A percentile compares a stretch with the other conserved stretches of the same genome.
These are phyloP conservation scores for Umbelopsis vinacea DNA, from an alignment of 192 early-diverging fungal genomes.

Conservation along the genomic window DNA sequence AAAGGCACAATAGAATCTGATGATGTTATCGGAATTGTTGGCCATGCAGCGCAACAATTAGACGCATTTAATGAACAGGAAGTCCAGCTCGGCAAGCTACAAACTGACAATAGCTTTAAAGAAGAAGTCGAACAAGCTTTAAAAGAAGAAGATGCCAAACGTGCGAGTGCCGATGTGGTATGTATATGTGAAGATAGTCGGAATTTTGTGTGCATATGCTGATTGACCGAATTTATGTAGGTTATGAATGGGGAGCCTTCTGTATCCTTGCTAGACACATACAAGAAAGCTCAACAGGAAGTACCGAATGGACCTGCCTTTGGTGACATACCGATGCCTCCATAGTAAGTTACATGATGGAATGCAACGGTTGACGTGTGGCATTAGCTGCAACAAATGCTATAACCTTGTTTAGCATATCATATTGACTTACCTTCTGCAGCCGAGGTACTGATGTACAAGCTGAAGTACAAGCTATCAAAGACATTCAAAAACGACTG, in stretches of 20 bases:
- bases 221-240: not conserved
- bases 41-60: slow-evolving; percentile 71
- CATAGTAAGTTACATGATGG: slow-evolving; percentile 55
- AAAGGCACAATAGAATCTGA: slow-evolving; percentile 56
- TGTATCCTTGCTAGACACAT: slow-evolving; percentile 55
- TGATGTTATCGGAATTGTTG: slow-evolving; percentile 71
- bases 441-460: slow-evolving; percentile 83
- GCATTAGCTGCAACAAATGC: slow-evolving; percentile 1
- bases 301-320: slow-evolving; percentile 60
- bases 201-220: not conserved
- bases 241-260: slow-evolving; percentile 36
- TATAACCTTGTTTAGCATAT: not conserved
- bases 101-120: slow-evolving; percentile 71
- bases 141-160: slow-evolving; percentile 64
- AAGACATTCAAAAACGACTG: slow-evolving; percentile 78
- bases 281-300: slow-evolving; percentile 67
- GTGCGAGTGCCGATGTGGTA: slow-evolving; percentile 1
- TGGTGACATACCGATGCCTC: slow-evolving; percentile 72
- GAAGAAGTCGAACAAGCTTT: slow-evolving; percentile 83
- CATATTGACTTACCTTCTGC: not conserved
- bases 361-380: not conserved
- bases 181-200: not conserved
- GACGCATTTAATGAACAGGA: slow-evolving; percentile 83
- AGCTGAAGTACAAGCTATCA: slow-evolving; percentile 75
- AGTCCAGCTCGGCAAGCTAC: slow-evolving; percentile 73